Conservation (phyloP, 2,329 filamentous ascomycete genomes). For the Dryadomyces sulphureus region DNA sequence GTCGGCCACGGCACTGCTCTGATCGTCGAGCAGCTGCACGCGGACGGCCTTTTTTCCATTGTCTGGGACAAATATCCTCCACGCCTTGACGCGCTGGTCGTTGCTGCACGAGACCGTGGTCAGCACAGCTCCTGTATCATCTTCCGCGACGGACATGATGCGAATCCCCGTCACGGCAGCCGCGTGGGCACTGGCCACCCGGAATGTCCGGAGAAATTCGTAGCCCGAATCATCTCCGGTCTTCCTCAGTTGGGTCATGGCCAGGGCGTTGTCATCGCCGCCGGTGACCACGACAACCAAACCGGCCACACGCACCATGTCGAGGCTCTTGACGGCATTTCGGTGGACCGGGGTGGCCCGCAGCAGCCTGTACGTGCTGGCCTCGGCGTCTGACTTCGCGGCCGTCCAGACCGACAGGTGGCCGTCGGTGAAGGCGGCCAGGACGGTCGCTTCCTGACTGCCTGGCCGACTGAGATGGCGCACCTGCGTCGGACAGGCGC, state of each 20-base stretch:
- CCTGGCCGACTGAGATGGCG: constrained; percentile 22
- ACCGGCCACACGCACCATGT: constrained; percentile 16
- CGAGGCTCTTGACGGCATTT: constrained; percentile 59
- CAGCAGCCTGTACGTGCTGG: constrained; percentile 10
- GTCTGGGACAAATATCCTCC: constrained; percentile 21
- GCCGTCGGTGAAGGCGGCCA: constrained; percentile 74
- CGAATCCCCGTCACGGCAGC: constrained; percentile 52
- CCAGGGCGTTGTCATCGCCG: constrained; percentile 78
- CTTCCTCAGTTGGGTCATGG: constrained; percentile 24
- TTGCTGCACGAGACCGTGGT: constrained; percentile 29
- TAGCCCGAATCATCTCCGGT: not conserved
- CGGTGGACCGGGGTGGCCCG: constrained; percentile 40
- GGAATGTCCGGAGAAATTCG: constrained; percentile 13
- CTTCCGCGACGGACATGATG: constrained; percentile 15
- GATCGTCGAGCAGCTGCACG: constrained; percentile 30
- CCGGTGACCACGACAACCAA: constrained; percentile 45
- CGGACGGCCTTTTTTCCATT: not conserved
- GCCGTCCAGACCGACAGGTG: constrained; percentile 47
- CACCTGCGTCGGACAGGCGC: constrained; percentile 60
- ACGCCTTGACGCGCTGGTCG: constrained; percentile 45
- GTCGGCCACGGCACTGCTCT: constrained; percentile 46
- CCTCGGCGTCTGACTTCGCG: not conserved
- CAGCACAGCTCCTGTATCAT: constrained; percentile 3
- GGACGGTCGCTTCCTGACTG: constrained; percentile 21
- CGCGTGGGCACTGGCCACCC: constrained; percentile 47